A percentile compares a stretch with the other conserved stretches of the same genome.
Evolutionary conservation across 495 filamentous ascomycete genomes (phyloP).

Genomic region (Penicillium riverlandense): DNA sequence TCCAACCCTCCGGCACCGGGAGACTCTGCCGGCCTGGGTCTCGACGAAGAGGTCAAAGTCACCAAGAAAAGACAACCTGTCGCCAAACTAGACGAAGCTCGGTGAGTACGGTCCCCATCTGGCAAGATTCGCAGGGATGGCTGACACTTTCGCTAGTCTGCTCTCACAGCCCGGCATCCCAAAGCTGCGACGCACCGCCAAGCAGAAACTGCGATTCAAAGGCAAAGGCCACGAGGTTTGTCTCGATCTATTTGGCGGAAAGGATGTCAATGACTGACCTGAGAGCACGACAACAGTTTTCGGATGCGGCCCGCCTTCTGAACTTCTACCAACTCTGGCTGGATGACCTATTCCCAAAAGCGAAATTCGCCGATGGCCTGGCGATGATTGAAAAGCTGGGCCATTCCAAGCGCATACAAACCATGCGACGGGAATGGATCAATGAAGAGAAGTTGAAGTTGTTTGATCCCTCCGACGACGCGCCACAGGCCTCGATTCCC

Average conservation of each 20-base stretch:
- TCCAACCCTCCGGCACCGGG: constrained; percentile 23
- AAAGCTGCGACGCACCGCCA: constrained; percentile 65
- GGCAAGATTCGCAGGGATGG: neutral
- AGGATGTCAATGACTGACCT: neutral
- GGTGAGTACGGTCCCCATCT: constrained; percentile 36
- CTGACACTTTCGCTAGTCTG: constrained; percentile 42
- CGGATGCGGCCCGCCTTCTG: constrained; percentile 73
- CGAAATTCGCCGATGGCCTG: constrained; percentile 85
- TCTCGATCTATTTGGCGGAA: neutral
- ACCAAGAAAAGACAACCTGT: constrained; percentile 64
- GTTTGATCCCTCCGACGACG: constrained; percentile 2
- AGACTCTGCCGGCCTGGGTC: constrained; percentile 47
- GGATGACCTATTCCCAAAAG: constrained; percentile 90
- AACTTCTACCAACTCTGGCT: constrained; percentile 95
- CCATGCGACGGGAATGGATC: constrained; percentile 79
- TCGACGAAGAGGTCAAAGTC: constrained; percentile 83
- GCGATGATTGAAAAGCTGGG: constrained; percentile 91
- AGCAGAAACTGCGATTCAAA: constrained; percentile 68
- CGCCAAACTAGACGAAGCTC: constrained; percentile 79
- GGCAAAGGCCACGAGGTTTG: constrained; percentile 90
- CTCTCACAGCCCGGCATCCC: constrained; percentile 77
- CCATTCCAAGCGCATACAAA: constrained; percentile 67
- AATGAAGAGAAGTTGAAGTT: constrained; percentile 51
- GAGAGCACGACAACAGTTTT: constrained; percentile 50
- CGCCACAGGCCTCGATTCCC: neutral